A percentile compares a stretch with the other conserved stretches of the same genome.
Conservation (phyloP, 75 land plant genomes). For the Selaginella moellendorffii region DNA sequence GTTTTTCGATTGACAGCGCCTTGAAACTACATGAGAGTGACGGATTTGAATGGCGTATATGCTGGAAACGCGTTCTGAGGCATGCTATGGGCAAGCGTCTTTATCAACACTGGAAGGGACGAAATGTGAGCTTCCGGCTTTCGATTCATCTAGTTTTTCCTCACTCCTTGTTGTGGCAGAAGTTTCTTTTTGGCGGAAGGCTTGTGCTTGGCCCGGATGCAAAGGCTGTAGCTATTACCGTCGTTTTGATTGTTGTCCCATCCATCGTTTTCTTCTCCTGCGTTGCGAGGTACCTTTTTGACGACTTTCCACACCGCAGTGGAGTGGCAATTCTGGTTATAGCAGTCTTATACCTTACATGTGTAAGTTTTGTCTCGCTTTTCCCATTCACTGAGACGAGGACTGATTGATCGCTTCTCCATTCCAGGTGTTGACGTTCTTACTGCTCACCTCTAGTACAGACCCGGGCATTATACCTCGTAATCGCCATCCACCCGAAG, state of each 20-base stretch:
- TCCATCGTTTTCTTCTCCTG: slow-evolving; percentile 41
- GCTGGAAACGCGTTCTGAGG: neutral
- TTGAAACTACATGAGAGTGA: no score
- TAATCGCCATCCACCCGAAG: slow-evolving; percentile 50
- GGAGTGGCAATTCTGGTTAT: slow-evolving; percentile 41
- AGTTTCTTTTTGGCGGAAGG: slow-evolving; percentile 57
- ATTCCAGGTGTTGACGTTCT: slow-evolving; percentile 55
- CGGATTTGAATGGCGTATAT: neutral
- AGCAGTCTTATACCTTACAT: slow-evolving; percentile 28
- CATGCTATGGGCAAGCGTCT: neutral
- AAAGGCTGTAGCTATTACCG: slow-evolving; percentile 43
- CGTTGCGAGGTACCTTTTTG: slow-evolving; percentile 32
- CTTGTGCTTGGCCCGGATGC: slow-evolving; percentile 87
- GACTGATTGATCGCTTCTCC: neutral
- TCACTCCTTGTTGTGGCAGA: slow-evolving; percentile 31
- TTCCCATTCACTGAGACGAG: neutral
- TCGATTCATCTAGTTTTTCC: neutral
- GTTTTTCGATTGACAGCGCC: no score
- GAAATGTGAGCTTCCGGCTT: neutral
- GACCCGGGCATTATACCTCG: slow-evolving; percentile 96
- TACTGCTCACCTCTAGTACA: slow-evolving; percentile 62
- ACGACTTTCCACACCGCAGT: slow-evolving; percentile 29
- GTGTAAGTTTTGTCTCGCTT: slow-evolving; percentile 32
- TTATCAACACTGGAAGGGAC: neutral
- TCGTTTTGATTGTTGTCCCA: slow-evolving; percentile 46